A percentile compares a stretch with the other conserved stretches of the same genome.
These are phyloP conservation scores for Phellinidium pouzarii DNA, from an alignment of 1,284 basidiomycete genomes.

Conservation along the genomic window DNA sequence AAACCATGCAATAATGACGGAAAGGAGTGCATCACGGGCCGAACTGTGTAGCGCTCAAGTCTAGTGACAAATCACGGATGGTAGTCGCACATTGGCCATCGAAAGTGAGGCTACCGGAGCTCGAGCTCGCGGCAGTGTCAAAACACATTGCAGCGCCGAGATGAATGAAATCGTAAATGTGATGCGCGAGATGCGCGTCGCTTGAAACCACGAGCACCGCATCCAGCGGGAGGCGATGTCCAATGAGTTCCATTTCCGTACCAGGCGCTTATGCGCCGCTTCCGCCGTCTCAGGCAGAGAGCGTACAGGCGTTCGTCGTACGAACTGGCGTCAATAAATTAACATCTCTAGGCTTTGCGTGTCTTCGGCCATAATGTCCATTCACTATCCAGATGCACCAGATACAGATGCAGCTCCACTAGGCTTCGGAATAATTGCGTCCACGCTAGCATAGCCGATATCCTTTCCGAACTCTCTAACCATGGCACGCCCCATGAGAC, in stretches of 20 bases:
- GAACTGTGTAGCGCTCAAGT: slow-evolving; percentile 1
- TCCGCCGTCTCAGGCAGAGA: neutral
- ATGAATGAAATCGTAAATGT: neutral
- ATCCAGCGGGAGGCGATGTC: neutral
- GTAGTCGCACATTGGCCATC: neutral
- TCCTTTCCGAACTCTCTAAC: slow-evolving; percentile 68
- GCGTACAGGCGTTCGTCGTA: neutral
- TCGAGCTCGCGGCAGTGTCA: neutral
- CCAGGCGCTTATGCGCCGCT: neutral
- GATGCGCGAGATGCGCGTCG: neutral
- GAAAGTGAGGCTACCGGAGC: neutral
- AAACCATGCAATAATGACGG: slow-evolving; percentile 2
- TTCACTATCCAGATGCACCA: no score
- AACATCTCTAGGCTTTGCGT: neutral
- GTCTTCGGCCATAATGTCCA: neutral
- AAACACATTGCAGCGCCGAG: neutral
- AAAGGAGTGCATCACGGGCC: slow-evolving; percentile 4
- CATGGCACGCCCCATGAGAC: slow-evolving; percentile 75
- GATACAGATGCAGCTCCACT: slow-evolving; percentile 26
- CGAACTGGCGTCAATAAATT: slow-evolving; percentile 7
- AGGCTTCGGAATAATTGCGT: slow-evolving; percentile 63
- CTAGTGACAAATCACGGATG: neutral
- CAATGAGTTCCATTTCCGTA: neutral
- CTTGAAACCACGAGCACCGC: neutral
- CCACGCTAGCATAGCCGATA: slow-evolving; percentile 61